These are phyloP conservation scores for Apiospora pterosperma DNA, from an alignment of 2,329 filamentous ascomycete genomes.

Conservation along the genomic window DNA sequence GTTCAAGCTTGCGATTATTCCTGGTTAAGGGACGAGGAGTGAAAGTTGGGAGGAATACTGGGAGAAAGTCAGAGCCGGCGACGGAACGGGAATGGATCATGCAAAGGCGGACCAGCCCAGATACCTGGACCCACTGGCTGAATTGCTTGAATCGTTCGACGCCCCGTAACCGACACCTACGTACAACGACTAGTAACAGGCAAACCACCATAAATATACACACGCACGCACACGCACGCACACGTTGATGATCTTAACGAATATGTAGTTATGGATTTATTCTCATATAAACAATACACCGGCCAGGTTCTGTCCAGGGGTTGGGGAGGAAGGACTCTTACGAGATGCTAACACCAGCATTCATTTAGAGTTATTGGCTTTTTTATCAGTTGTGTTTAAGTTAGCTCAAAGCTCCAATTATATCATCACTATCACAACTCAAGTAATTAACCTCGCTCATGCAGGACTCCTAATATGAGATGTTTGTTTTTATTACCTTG, in stretches of 20 bases:
- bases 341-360: background rate
- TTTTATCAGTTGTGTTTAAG: background rate
- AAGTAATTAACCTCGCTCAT: background rate
- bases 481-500: background rate
- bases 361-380: background rate
- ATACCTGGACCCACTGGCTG: slow-evolving; percentile 1
- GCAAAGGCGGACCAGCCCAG: slow-evolving; percentile 1
- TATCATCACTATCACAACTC: background rate
- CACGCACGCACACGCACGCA: background rate
- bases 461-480: background rate
- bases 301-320: background rate
- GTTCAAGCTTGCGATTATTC: background rate
- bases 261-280: background rate
- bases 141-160: slow-evolving; percentile 3
- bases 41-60: slow-evolving; percentile 2
- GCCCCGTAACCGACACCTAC: background rate
- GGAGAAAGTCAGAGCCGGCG: background rate
- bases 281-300: background rate
- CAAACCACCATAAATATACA: background rate
- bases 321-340: background rate
- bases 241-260: background rate
- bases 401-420: background rate
- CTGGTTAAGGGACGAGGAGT: background rate
- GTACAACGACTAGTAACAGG: background rate
- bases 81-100: slow-evolving; percentile 2